phyloP scores from a whole-genome alignment of 225 moss, liverwort and hornwort species.

The Sphagnum tenellum region DNA sequence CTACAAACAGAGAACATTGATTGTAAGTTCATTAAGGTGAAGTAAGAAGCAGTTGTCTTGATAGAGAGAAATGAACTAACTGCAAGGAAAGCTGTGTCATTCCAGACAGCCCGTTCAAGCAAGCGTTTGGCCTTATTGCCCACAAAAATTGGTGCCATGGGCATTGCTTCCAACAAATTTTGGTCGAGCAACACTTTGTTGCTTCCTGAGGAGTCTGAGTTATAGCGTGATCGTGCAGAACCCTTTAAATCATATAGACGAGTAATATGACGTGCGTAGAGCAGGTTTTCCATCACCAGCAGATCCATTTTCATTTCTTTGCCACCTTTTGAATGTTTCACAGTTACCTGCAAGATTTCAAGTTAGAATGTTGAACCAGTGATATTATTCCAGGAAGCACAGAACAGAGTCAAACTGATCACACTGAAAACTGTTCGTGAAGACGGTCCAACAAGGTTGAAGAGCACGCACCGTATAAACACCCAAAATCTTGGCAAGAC shows the following conservation, averaged over 20 bases:
- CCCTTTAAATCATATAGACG: conserved; percentile 90
- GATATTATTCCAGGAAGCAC: too few species aligned
- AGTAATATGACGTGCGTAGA: conserved; percentile 66
- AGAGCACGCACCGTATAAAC: conserved; percentile 65
- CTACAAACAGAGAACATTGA: not conserved
- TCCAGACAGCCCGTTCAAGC: conserved; percentile 90
- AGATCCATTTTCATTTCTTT: conserved; percentile 77
- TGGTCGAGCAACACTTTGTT: conserved; percentile 79
- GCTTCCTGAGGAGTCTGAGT: conserved; percentile 61
- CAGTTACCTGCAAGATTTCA: conserved; percentile 28
- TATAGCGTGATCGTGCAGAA: conserved; percentile 80
- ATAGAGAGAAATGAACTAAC: conserved; percentile 27
- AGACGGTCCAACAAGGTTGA: not conserved
- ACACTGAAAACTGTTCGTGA: too few species aligned
- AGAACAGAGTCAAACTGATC: too few species aligned
- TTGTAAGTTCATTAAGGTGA: too few species aligned
- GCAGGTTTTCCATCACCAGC: conserved; percentile 92
- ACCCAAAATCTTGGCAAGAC: conserved; percentile 92
- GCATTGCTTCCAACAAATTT: conserved; percentile 85
- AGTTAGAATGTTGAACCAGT: not conserved
- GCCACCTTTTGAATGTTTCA: conserved; percentile 63
- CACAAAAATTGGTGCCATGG: conserved; percentile 86
- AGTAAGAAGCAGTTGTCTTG: too few species aligned
- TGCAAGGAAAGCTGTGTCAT: conserved; percentile 93
- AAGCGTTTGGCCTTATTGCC: conserved; percentile 78